Base-by-base conservation (phyloP, 306 rosid species). In the Leucaena leucocephala region DNA sequence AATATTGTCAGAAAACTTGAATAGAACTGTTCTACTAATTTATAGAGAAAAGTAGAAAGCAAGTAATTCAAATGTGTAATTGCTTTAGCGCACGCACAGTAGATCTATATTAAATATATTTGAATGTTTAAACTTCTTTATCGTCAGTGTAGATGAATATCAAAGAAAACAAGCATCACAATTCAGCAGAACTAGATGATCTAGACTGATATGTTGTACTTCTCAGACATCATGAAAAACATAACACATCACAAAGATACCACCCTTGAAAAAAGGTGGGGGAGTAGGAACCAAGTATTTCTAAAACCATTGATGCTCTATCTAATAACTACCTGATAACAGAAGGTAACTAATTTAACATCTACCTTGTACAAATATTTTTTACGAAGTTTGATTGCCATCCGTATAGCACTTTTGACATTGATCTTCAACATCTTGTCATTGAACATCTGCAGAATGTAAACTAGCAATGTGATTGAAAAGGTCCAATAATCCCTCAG, bases 291-390 rank as follows among this genome's bases (percentile, higher is more conserved):
- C 10, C 66, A 75, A 77, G 54, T 46, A 54, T 19, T 55, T 77
- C 57, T 78, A 75, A 71, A 74, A 71, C 79, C 57, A 38, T 52
- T 35, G 64, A 11, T 33, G 33, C 68, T 48, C 59, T 77, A 72
- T 73, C 63, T 46, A 68, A 80, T 22, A 46, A 78, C 55, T 39
- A 55, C 48, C 54, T 59, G 38, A 7, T 69, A 48, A 50, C 63
- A 83, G 69, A 74, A 72, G 54, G 59, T 38, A 74, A 63, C 74
- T 55, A 70, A 80, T 44, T 34, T 27, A 72, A 70, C 59, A 86
- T 39, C 87, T 74, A 88, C 98, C 98, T 94, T 94, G 81, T 84
- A 85, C 49, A 92, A 78, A 82, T 94, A 94, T 86, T 94, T 94
- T 88, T 92, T 92, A 73, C 97, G 88, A 66, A 94, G 89, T 83